phyloP scores from a whole-genome alignment of 2,329 filamentous ascomycete genomes.

The Gaeumannomyces sp. region DNA sequence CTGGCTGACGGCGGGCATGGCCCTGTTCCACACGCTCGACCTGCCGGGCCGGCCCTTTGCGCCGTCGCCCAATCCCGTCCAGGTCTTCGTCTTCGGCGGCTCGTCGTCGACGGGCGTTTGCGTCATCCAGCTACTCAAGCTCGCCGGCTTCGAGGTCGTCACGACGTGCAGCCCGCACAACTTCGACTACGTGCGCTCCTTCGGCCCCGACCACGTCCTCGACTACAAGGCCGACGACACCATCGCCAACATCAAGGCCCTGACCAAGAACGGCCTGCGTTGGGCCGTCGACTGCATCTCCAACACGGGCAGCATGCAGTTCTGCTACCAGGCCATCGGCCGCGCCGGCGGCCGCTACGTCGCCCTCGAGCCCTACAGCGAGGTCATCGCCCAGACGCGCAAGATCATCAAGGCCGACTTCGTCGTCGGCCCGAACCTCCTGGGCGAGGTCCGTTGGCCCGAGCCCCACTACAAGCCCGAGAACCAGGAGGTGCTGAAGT shows the following conservation, averaged over 20 bases:
- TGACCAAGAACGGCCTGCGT: constrained; percentile 35
- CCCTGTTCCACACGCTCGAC: constrained; percentile 23
- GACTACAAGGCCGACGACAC: constrained; percentile 40
- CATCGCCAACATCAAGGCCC: constrained; percentile 37
- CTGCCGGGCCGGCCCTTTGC: constrained; percentile 17
- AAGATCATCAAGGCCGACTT: constrained; percentile 11
- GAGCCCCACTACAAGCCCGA: too few species aligned
- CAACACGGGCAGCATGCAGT: constrained; percentile 28
- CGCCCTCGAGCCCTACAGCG: constrained; percentile 14
- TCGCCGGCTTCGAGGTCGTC: constrained; percentile 9
- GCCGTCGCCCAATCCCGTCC: background rate
- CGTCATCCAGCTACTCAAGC: constrained; percentile 8
- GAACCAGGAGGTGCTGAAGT: too few species aligned
- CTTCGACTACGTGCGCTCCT: constrained; percentile 37
- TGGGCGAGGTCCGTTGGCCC: background rate
- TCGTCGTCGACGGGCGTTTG: constrained; percentile 1
- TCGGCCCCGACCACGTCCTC: constrained; percentile 42
- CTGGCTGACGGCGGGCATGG: constrained; percentile 23
- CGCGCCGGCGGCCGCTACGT: constrained; percentile 18
- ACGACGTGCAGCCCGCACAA: constrained; percentile 33
- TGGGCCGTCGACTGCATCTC: constrained; percentile 44
- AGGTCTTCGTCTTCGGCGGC: constrained; percentile 17
- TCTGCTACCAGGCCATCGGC: constrained; percentile 33
- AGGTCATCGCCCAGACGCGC: constrained; percentile 10
- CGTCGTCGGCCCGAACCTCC: background rate